Evolutionary conservation across 331 rosid species (phyloP).

Genomic region (Cydonia oblonga): DNA sequence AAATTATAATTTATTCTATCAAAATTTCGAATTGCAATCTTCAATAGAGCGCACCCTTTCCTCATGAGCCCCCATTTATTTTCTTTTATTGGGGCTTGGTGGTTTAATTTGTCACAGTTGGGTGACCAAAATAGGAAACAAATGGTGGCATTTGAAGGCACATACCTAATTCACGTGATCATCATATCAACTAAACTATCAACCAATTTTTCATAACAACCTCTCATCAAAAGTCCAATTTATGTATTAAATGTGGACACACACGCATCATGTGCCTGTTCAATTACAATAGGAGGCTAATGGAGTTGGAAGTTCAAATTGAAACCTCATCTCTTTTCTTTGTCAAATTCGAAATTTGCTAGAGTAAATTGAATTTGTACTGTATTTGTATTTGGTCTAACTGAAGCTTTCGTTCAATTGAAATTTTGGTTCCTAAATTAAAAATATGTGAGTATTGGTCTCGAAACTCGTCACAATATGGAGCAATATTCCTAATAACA

Average conservation of each 20-base stretch:
- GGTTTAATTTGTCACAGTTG: neutral
- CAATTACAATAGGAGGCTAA: neutral
- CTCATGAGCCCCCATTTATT: neutral
- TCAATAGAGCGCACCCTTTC: too few relatives aligned
- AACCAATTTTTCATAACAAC: too few relatives aligned
- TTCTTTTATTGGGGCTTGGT: neutral
- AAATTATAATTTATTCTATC: too few relatives aligned
- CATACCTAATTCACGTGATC: slow-evolving; percentile 7
- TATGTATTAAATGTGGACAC: neutral
- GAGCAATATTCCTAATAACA: too few relatives aligned
- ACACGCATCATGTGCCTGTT: neutral
- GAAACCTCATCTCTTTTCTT: neutral
- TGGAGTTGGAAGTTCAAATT: neutral
- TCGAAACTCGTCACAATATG: too few relatives aligned
- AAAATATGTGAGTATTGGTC: too few relatives aligned
- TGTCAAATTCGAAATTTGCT: neutral
- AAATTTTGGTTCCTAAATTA: too few relatives aligned
- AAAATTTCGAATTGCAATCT: too few relatives aligned
- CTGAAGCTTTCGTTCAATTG: too few relatives aligned
- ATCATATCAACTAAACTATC: neutral
- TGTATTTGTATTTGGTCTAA: too few relatives aligned
- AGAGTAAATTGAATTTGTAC: too few relatives aligned
- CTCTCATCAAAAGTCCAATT: neutral
- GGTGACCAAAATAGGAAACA: neutral
- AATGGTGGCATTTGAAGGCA: neutral